Evolutionary conservation across 148 eudicot genomes (phyloP), one percentile per base, ranked within the genome.

Genomic region (Spergularia marina): DNA sequence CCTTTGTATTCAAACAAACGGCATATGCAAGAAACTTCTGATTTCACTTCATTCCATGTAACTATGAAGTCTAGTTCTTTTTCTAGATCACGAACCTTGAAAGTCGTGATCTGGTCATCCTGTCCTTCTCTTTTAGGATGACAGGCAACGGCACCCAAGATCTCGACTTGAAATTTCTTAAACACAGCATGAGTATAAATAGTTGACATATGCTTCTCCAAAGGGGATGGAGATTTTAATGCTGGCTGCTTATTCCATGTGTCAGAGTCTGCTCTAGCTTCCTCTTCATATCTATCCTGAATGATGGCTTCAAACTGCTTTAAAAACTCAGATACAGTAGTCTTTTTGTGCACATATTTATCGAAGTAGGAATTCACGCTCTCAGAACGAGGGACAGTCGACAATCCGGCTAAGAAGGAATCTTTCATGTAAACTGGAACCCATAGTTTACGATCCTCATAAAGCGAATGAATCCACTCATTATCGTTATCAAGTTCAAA

Each of bases 201-300:
- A 40, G 78, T 75, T 53, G 96, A 89, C 74, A 87, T 75, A 20
- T 95, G 98, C 85, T 95, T 95, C 87, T 95, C 98, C 56, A 95
- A 88, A 68, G 98, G 98, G 60, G 98, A 95, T 60, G 98, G 98
- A 73, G 97, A 95, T 72, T 89, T 95, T 64, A 90, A 71, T 15
- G 85, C 76, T 65, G 94, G 94, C 78, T 84, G 92, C 58, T 90
- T 88, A 82, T 92, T 90, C 92, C 92, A 95, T 66, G 97, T 87
- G 84, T 95, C 98, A 77, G 86, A 85, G 65, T 87, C 91, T 60
- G 94, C 96, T 78, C 91, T 95, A 14, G 96, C 92, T 74, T 95
- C 98, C 87, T 92, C 98, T 83, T 95, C 98, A 79, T 90, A 95
- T 78, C 98, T 80, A 59, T 95, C 97, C 65, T 92, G 97, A 73